Base-by-base conservation (phyloP, 2,329 filamentous ascomycete species). In the Dothistroma septosporum region DNA sequence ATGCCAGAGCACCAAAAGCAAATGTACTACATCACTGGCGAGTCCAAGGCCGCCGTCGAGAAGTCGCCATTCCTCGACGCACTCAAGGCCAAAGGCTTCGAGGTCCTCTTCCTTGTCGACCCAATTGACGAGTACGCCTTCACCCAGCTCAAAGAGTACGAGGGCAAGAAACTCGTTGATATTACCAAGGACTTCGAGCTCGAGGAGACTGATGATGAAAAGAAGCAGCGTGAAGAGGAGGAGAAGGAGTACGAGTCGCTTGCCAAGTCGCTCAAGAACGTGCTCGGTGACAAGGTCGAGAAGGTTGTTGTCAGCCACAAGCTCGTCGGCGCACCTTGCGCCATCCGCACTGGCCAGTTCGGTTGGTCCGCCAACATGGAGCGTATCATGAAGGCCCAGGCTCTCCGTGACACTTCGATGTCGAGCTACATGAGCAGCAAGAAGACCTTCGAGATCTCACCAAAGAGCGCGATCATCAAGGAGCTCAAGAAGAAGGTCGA, bases 171-270 rank as follows among this genome's bases (percentile, higher is more conserved):
- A 88, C 90, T 99, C 57, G 92, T 99, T 74, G 94, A 99, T 78
- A 97, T 99, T 83, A 99, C 94, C 86, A 99, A 99, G 90, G 94
- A 99, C 86, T 99, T 99, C 78, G 94, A 99, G 84, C 91, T 99
- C 64, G 94, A 99, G 88, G 94, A 99, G 90, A 95, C 92, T 55
- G 94, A 99, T 32, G 94, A 99, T 76, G 94, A 99, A 91, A 99
- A 97, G 92, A 89, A 87, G 77, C 80, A 87, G 72, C 94, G 94
- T 70, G 94, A 97, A 86, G 85, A 84, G 60, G 91, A 97, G 84
- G 93, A 97, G 89, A 97, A 97, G 88, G 92, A 97, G 83, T 99
- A 83, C 79, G 94, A 99, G 84, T 80, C 82, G 71, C 89, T 97
- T 60, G 89, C 93, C 79, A 99, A 99, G 90, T 85, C 88, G 72